These are phyloP conservation scores for Cupressus sempervirens DNA, from an alignment of 75 land plant species.

Conservation along the genomic window DNA sequence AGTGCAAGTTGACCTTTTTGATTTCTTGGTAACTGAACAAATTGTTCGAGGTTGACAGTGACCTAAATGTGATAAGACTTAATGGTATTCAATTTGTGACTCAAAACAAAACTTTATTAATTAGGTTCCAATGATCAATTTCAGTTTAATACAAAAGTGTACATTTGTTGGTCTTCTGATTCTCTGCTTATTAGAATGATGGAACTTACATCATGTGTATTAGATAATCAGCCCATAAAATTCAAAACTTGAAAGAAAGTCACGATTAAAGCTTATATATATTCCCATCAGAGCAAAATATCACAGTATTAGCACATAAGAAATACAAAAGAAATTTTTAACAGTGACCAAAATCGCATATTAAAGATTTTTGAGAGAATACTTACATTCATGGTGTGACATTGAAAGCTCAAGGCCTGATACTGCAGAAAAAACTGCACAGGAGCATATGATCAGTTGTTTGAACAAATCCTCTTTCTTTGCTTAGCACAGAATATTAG, in stretches of 20 bases:
- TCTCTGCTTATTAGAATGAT: not conserved
- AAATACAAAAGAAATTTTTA: not conserved
- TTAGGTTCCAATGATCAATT: not conserved
- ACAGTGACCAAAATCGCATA: constrained; percentile 5
- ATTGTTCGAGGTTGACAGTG: not conserved
- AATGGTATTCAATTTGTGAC: not conserved
- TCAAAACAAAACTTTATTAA: not conserved
- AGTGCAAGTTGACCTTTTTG: not conserved
- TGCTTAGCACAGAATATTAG: not conserved
- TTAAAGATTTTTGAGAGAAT: not conserved
- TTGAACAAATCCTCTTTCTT: not conserved
- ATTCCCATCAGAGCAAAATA: not conserved
- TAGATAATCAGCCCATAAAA: not conserved
- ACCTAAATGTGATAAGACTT: not conserved
- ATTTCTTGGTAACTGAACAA: not conserved
- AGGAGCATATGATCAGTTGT: not conserved
- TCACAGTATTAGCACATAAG: not conserved
- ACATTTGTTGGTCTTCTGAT: not conserved
- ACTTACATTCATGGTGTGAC: constrained; percentile 31
- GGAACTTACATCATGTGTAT: not conserved
- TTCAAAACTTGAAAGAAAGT: not conserved
- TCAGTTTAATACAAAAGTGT: not conserved
- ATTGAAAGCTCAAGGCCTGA: constrained; percentile 28
- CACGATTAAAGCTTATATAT: not conserved
- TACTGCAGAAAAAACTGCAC: constrained; percentile 29